Evolutionary conservation across 23 red algal species (phyloP), one percentile per base, ranked within the genome.

Genomic region (Cyanidium caldarium): DNA sequence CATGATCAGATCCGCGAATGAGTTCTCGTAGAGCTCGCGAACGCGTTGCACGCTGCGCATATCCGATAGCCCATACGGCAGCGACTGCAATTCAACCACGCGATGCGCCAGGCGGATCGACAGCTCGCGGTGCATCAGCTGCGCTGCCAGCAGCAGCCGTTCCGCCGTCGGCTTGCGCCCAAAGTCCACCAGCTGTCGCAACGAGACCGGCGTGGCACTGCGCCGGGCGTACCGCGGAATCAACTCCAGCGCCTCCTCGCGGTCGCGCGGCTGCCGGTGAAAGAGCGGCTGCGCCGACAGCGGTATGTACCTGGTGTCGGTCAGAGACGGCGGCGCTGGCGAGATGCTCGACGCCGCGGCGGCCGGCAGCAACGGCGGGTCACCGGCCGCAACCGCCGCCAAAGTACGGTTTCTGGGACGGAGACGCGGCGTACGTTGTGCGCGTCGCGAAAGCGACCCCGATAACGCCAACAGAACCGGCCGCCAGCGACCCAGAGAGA

Each of bases 21-120:
- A 85, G 20, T 81, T 73, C 46, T 84, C 57, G 44, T 96, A 96
- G 73, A 96, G 83, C 1, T 88, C 76, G 30, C 77, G 51, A 44
- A 96, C 91, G 37, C 75, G 46, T 16, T 39, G 61, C 33, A 96
- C 83, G 25, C 68, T 77, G 16, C 77, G 91, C 91, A 96, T 96
- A 3, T 58, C 42, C 15, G 76, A 79, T 3, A 96, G 80, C 0
- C 85, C 84, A 69, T 96, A 88, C 13, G 91, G 91, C 45, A 96
- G 77, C 67, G 82, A 66, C 3, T 68, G 34, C 37, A 96, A 40
- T 41, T 96, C 84, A 39, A 44, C 30, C 15, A 88, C 91, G 57
- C 91, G 84, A 43, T 85, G 84, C 31, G 91, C 91, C 35, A 96
- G 68, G 29, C 91, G 68, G 5, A 87, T 75, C 39, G 91, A 78